These are phyloP conservation scores for Didymellaceae sp. DNA, from an alignment of 2,329 filamentous ascomycete species.

Conservation along the genomic window DNA sequence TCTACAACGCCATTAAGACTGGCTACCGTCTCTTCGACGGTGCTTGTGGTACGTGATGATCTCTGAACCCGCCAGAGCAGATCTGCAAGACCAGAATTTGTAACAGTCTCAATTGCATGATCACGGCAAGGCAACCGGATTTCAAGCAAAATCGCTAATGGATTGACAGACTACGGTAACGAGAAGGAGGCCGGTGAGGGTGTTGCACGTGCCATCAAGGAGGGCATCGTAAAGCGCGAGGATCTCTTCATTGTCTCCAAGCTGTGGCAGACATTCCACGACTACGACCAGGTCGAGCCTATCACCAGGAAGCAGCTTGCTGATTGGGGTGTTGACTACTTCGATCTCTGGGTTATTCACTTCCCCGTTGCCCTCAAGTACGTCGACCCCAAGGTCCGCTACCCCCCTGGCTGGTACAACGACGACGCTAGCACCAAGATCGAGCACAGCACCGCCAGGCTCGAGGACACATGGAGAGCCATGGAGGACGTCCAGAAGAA, in stretches of 20 bases:
- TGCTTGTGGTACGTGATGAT: slow-evolving; percentile 23
- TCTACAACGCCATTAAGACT: slow-evolving; percentile 66
- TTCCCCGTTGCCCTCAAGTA: slow-evolving; percentile 67
- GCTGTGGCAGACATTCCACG: slow-evolving; percentile 93
- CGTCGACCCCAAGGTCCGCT: slow-evolving; percentile 43
- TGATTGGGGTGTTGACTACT: slow-evolving; percentile 57
- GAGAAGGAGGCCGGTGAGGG: slow-evolving; percentile 47
- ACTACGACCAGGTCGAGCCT: slow-evolving; percentile 74
- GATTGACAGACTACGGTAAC: slow-evolving; percentile 45
- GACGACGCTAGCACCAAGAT: slow-evolving; percentile 48
- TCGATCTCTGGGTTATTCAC: slow-evolving; percentile 71
- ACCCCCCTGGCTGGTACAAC: slow-evolving; percentile 47
- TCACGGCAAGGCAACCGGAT: too few species aligned
- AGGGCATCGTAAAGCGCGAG: slow-evolving; percentile 55
- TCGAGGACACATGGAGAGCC: slow-evolving; percentile 50
- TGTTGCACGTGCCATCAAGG: slow-evolving; percentile 48
- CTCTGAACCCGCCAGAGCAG: too few species aligned
- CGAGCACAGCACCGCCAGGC: slow-evolving; percentile 34
- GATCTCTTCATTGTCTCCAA: slow-evolving; percentile 94
- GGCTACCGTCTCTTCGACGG: slow-evolving; percentile 42
- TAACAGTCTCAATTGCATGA: too few species aligned
- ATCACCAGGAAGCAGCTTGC: slow-evolving; percentile 69
- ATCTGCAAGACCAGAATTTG: too few species aligned
- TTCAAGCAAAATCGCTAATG: slow-evolving; percentile 8
- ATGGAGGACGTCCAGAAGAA: slow-evolving; percentile 49